These are phyloP conservation scores for Serendipita indica DNA, from an alignment of 768 basidiomycete species.

Conservation along the genomic window DNA sequence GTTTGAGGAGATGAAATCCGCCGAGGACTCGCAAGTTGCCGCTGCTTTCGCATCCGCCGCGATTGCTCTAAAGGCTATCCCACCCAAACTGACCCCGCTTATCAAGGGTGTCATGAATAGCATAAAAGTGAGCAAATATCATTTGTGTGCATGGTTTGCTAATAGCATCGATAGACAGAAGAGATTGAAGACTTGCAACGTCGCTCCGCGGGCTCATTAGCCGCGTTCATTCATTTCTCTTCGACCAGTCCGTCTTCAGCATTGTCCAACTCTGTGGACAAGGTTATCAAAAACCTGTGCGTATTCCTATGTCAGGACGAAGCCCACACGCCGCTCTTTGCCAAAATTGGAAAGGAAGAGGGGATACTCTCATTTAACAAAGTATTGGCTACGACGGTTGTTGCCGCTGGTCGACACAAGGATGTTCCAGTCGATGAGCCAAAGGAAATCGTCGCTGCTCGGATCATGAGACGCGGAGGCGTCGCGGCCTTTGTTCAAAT, in stretches of 20 bases:
- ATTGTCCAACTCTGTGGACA: conserved; percentile 75
- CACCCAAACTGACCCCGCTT: conserved; percentile 88
- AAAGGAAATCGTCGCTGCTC: conserved; percentile 47
- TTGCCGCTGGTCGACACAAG: conserved; percentile 21
- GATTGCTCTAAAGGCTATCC: conserved; percentile 71
- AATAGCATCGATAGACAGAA: conserved; percentile 57
- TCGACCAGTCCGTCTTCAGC: conserved; percentile 36
- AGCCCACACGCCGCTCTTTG: conserved; percentile 80
- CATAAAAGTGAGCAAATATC: conserved; percentile 54
- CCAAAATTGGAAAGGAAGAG: conserved; percentile 30
- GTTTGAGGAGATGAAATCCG: conserved; percentile 67
- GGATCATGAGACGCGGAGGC: conserved; percentile 73
- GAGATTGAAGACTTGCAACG: conserved; percentile 77
- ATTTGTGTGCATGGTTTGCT: background rate
- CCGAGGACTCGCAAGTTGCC: conserved; percentile 74
- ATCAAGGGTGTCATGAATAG: conserved; percentile 97
- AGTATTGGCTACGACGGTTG: conserved; percentile 23
- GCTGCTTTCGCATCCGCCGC: conserved; percentile 86
- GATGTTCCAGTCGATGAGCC: conserved; percentile 27
- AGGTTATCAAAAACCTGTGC: conserved; percentile 94
- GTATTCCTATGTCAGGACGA: conserved; percentile 91
- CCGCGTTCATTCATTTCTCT: conserved; percentile 79
- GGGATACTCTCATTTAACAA: conserved; percentile 63
- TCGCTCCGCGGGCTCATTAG: conserved; percentile 75
- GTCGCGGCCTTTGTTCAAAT: conserved; percentile 66